These are phyloP conservation scores for Mycena sp. DNA, from an alignment of 1,284 basidiomycete genomes.

Conservation along the genomic window DNA sequence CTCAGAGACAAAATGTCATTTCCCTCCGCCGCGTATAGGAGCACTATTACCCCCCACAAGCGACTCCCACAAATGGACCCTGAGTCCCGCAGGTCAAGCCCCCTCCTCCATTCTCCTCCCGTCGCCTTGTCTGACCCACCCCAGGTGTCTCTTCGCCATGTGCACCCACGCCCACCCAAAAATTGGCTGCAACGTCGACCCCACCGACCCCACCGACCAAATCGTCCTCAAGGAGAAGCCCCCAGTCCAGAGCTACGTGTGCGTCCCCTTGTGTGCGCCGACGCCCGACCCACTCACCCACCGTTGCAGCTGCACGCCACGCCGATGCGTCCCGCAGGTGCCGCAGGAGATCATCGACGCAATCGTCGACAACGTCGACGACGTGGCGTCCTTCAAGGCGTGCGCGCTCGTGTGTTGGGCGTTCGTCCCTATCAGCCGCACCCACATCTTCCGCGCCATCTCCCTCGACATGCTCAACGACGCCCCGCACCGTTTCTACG, in stretches of 20 bases:
- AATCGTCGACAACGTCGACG: slow-evolving; percentile 22
- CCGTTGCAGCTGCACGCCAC: slow-evolving; percentile 1
- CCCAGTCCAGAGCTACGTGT: neutral
- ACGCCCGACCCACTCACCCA: neutral
- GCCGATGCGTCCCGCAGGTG: slow-evolving; percentile 18
- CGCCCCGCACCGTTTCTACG: neutral
- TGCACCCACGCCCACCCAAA: neutral
- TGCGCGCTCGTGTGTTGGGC: slow-evolving; percentile 29
- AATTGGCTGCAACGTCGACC: slow-evolving; percentile 26
- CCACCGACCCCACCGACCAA: neutral
- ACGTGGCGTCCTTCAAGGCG: slow-evolving; percentile 18
- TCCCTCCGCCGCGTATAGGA: neutral
- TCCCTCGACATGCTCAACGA: slow-evolving; percentile 14
- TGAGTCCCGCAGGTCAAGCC: slow-evolving; percentile 1
- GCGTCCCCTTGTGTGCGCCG: neutral
- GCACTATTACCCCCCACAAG: neutral
- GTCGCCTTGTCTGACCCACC: neutral
- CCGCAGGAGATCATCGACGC: slow-evolving; percentile 28
- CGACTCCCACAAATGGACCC: too few relatives aligned
- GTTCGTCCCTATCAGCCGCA: slow-evolving; percentile 15
- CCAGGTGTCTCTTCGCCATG: slow-evolving; percentile 13
- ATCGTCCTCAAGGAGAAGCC: slow-evolving; percentile 2
- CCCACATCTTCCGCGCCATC: slow-evolving; percentile 31
- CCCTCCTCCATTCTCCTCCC: too few relatives aligned
- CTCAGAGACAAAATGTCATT: too few relatives aligned